Evolutionary conservation across 164 flowering plant genomes (phyloP).

Genomic region (Litsea cubeba): DNA sequence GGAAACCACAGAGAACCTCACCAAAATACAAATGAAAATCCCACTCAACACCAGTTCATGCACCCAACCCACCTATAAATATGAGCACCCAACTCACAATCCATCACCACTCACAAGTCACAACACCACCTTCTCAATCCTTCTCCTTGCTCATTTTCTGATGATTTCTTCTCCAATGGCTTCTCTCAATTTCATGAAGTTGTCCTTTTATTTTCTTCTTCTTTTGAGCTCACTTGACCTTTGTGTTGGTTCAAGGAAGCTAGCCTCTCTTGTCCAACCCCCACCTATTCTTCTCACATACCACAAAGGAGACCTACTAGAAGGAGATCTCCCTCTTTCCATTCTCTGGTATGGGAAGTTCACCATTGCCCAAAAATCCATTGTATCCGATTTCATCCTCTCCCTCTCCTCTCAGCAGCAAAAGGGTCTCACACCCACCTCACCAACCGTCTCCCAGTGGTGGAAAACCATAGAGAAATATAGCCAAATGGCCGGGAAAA

Average conservation of each 20-base stretch:
- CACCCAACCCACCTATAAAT: slow-evolving; percentile 8
- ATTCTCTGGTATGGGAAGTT: slow-evolving; percentile 48
- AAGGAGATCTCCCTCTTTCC: slow-evolving; percentile 32
- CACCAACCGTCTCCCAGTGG: slow-evolving; percentile 31
- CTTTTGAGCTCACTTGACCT: not conserved
- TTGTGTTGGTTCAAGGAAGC: slow-evolving; percentile 19
- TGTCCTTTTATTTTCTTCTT: not conserved
- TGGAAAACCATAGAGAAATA: slow-evolving; percentile 23
- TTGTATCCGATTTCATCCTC: slow-evolving; percentile 35
- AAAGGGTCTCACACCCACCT: not conserved
- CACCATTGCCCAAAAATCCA: slow-evolving; percentile 35
- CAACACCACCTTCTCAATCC: not conserved
- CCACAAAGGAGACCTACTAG: slow-evolving; percentile 43
- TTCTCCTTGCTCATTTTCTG: not conserved
- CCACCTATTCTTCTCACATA: slow-evolving; percentile 31
- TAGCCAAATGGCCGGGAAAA: slow-evolving; percentile 5
- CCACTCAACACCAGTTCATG: slow-evolving; percentile 6
- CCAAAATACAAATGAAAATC: not conserved
- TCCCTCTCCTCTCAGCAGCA: slow-evolving; percentile 25
- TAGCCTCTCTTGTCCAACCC: slow-evolving; percentile 25
- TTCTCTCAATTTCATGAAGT: not conserved
- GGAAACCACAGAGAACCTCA: not conserved
- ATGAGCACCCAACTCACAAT: not conserved
- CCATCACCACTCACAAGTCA: not conserved
- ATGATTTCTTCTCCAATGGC: not conserved